Conservation (phyloP, 306 rosid species). For the Cajanus cajan region DNA sequence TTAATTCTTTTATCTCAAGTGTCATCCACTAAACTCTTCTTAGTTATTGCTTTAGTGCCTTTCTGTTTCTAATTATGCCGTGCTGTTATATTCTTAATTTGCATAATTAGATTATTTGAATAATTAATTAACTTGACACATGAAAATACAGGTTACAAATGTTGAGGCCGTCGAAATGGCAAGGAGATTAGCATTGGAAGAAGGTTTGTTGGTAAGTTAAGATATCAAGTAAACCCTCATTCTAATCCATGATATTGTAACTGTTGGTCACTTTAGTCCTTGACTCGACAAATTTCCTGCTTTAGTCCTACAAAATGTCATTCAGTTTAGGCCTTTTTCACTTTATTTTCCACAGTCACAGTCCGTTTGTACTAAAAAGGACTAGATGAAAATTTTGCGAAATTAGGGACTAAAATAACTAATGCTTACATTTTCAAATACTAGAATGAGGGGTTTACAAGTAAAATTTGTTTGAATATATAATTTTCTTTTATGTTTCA, state of each 20-base stretch:
- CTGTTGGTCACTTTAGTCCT: neutral
- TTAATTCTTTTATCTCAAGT: neutral
- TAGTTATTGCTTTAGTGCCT: neutral
- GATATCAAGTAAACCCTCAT: neutral
- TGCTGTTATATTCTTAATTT: conserved; percentile 10
- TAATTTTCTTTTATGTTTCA: neutral
- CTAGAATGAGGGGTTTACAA: neutral
- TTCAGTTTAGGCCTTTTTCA: neutral
- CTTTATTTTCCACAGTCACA: neutral
- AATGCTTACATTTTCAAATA: neutral
- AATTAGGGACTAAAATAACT: neutral
- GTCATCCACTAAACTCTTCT: neutral
- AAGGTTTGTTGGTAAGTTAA: conserved; percentile 83
- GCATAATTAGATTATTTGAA: neutral
- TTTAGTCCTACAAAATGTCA: neutral
- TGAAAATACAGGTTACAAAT: conserved; percentile 61
- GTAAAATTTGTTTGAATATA: neutral
- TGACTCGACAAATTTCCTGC: neutral
- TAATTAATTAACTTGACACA: conserved; percentile 5
- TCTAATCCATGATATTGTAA: neutral
- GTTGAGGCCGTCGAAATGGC: conserved; percentile 93
- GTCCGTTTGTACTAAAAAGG: neutral
- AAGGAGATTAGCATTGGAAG: conserved; percentile 84
- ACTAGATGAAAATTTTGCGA: neutral
- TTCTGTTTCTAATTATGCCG: conserved; percentile 6